phyloP scores from a whole-genome alignment of 2,329 filamentous ascomycete species.

The Akanthomyces lecanii region DNA sequence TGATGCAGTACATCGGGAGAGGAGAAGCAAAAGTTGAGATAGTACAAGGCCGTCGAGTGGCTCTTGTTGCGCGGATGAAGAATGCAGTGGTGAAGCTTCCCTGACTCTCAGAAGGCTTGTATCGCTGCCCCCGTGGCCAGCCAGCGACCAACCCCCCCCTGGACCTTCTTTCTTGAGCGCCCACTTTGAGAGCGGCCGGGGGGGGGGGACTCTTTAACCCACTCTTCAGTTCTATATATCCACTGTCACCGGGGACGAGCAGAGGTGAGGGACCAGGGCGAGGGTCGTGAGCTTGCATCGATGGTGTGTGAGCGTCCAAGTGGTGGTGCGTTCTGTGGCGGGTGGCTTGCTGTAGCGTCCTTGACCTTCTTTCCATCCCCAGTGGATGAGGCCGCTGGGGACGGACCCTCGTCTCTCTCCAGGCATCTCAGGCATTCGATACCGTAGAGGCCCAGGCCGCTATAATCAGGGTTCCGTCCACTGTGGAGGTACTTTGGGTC shows the following conservation, averaged over 20 bases:
- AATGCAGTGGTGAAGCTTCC: no score
- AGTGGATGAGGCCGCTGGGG: neutral
- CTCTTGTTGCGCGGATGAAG: no score
- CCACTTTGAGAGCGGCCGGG: no score
- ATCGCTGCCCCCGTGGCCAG: neutral
- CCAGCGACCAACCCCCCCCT: neutral
- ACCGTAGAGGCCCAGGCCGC: neutral
- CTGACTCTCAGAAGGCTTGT: neutral
- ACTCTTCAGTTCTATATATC: neutral
- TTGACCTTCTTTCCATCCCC: neutral
- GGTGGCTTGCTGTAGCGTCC: neutral
- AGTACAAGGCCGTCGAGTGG: no score
- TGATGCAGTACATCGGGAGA: no score
- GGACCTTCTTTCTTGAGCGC: neutral
- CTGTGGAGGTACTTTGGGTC: no score
- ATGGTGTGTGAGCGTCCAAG: neutral
- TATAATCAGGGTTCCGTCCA: neutral
- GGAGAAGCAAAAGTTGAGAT: no score
- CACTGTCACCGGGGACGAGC: neutral
- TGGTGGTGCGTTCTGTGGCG: neutral
- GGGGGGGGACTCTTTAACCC: neutral
- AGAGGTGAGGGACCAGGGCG: neutral
- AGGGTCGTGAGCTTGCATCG: no score
- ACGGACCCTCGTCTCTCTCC: neutral
- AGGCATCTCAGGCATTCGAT: neutral